Evolutionary conservation across 768 basidiomycete genomes (phyloP).

Genomic region (Lyophyllum decastes): DNA sequence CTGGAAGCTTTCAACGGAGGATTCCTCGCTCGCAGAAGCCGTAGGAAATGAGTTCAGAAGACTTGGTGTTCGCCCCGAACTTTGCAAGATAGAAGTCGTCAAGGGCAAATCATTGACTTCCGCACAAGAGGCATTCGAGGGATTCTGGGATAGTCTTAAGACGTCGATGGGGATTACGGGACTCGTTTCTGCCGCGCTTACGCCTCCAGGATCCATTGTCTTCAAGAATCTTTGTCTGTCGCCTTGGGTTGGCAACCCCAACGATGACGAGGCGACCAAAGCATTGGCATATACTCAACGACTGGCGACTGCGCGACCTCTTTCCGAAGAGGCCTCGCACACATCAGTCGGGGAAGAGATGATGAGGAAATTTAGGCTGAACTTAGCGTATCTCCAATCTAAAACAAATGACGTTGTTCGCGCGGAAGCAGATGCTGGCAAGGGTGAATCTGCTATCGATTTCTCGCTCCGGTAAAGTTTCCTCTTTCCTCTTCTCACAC

Average conservation of each 20-base stretch:
- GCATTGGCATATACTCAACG: constrained; percentile 8
- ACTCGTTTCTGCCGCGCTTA: neutral
- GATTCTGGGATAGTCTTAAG: constrained; percentile 7
- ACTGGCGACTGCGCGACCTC: neutral
- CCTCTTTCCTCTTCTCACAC: neutral
- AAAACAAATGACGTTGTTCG: constrained; percentile 5
- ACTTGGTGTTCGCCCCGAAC: constrained; percentile 23
- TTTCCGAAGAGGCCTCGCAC: neutral
- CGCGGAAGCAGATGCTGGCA: constrained; percentile 18
- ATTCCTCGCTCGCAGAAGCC: constrained; percentile 22
- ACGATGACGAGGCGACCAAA: neutral
- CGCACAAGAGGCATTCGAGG: constrained; percentile 7
- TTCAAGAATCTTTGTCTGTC: constrained; percentile 1
- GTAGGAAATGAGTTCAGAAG: constrained; percentile 29
- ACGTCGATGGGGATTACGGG: constrained; percentile 2
- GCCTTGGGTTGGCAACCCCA: neutral
- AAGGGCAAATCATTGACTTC: neutral
- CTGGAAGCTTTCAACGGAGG: constrained; percentile 27
- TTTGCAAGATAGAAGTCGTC: constrained; percentile 25
- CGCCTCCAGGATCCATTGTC: constrained; percentile 7
- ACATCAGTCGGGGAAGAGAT: neutral
- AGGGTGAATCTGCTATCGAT: constrained; percentile 12
- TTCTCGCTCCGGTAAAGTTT: constrained; percentile 16
- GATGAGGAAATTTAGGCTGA: neutral
- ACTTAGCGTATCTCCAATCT: constrained; percentile 2